Base-by-base conservation (phyloP, 208 protist species). In the Leishmania mexicana region DNA sequence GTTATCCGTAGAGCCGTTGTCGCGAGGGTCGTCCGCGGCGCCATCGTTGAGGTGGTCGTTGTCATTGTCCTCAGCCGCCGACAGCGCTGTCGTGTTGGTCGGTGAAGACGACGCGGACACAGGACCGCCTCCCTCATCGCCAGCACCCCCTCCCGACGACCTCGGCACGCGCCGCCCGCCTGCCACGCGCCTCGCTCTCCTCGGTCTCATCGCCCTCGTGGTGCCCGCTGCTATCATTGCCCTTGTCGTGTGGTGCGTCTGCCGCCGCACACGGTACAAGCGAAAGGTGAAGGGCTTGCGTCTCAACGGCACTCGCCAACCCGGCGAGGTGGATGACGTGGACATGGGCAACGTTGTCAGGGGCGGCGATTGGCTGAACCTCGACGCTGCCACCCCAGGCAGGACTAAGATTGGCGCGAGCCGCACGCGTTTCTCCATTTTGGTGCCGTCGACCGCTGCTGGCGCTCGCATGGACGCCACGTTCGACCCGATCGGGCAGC, bases 401-500 rank as follows among this genome's bases (percentile, higher is more conserved):
- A 75, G 24, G 13, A 65, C 67, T 10, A 10, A 40, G 10, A 28
- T 73, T 31, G 83, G 79, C 2, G 71, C 70, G 15, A n/a, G 45
- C 3, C 53, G 68, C 28, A 19, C 76, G 58, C 47, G 60, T n/a
- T 82, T 83, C 31, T 40, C 62, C 5, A 31, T 68, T 19, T 73
- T 51, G 17, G 64, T 8, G 3, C 8, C 51, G 7, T 62, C 31
- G 72, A 45, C 35, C 13, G 51, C 15, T 38, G n/a, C n/a, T 84
- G 42, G 17, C 7, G 71, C n/a, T 13, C 38, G 19, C 21, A 35
- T 13, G 10, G 78, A 54, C 6, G 65, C n/a, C 8, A 78, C 77
- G 8, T 96, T 96, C 76, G 93, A 96, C 73, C 93, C 93, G 8
- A 90, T 96, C 68, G 85, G 85, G n/a, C 86, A 89, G 28, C 85